phyloP scores from a whole-genome alignment of 1,139 yeast genomes.

The Candida sp. region DNA sequence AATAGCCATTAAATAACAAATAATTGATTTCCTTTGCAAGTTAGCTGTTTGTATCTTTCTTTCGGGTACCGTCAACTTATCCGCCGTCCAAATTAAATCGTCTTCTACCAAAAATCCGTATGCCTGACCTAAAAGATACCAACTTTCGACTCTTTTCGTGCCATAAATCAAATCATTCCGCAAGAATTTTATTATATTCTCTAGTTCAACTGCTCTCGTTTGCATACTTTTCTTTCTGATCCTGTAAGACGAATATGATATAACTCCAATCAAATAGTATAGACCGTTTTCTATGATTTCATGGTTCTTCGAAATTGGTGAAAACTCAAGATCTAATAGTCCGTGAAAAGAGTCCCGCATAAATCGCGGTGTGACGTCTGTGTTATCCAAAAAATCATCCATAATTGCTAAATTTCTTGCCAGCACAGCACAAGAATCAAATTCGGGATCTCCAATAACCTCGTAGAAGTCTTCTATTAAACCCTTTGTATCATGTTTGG shows the following conservation, averaged over 20 bases:
- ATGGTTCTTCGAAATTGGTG: slow-evolving; percentile 8
- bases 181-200: slow-evolving; percentile 64
- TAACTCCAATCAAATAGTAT: slow-evolving; percentile 69
- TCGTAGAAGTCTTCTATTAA: slow-evolving; percentile 72
- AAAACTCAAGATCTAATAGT: slow-evolving; percentile 24
- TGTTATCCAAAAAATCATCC: slow-evolving; percentile 49
- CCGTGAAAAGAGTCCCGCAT: slow-evolving; percentile 63
- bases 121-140: slow-evolving; percentile 84
- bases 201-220: slow-evolving; percentile 78
- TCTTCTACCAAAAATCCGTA: slow-evolving; percentile 81
- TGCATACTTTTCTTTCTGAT: slow-evolving; percentile 72
- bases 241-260: slow-evolving; percentile 63
- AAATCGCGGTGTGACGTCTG: slow-evolving; percentile 44
- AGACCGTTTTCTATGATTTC: slow-evolving; percentile 47
- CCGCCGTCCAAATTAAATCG: slow-evolving; percentile 89
- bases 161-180: slow-evolving; percentile 66
- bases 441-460: slow-evolving; percentile 67
- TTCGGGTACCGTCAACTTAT: slow-evolving; percentile 65
- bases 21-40: slow-evolving; percentile 64
- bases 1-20: slow-evolving; percentile 79
- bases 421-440: slow-evolving; percentile 29
- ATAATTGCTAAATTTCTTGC: slow-evolving; percentile 42
- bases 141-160: slow-evolving; percentile 71
- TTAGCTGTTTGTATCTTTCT: slow-evolving; percentile 61
- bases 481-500: slow-evolving; percentile 67